Evolutionary conservation across 495 filamentous ascomycete species (phyloP).

Genomic region (Cenococcum geophilum): DNA sequence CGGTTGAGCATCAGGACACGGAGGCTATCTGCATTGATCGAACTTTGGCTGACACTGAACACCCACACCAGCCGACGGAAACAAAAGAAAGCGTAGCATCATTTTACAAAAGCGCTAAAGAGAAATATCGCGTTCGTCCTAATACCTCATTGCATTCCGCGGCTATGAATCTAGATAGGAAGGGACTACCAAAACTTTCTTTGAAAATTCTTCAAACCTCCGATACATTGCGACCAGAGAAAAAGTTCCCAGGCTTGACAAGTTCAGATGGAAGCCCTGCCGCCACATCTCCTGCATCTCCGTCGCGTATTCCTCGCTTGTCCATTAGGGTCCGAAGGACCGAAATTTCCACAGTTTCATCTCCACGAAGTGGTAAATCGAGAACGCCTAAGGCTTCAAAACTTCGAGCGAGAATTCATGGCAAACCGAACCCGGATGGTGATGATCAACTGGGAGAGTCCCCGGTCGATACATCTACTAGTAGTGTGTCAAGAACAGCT

Average conservation of each 20-base stretch:
- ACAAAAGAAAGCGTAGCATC: background rate
- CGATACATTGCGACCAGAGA: constrained; percentile 8
- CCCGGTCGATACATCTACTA: too few relatives aligned
- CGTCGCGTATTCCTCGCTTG: constrained; percentile 18
- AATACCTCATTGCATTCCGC: background rate
- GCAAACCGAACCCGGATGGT: background rate
- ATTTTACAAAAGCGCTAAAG: background rate
- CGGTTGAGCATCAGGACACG: constrained; percentile 12
- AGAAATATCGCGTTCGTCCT: background rate
- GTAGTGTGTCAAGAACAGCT: too few relatives aligned
- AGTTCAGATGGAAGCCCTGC: constrained; percentile 11
- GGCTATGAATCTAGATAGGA: too few relatives aligned
- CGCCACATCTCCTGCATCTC: constrained; percentile 7
- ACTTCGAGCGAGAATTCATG: background rate
- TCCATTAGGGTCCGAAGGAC: background rate
- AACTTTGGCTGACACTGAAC: constrained; percentile 6
- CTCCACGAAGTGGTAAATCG: background rate
- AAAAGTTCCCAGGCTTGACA: background rate
- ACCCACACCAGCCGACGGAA: background rate
- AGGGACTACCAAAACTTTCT: constrained; percentile 16
- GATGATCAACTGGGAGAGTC: background rate
- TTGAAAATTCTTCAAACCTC: constrained; percentile 13
- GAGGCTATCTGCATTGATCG: constrained; percentile 2
- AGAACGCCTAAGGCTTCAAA: background rate
- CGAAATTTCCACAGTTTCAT: background rate